Conservation (phyloP, 306 rosid species). For the Cicer chorassanicum region DNA sequence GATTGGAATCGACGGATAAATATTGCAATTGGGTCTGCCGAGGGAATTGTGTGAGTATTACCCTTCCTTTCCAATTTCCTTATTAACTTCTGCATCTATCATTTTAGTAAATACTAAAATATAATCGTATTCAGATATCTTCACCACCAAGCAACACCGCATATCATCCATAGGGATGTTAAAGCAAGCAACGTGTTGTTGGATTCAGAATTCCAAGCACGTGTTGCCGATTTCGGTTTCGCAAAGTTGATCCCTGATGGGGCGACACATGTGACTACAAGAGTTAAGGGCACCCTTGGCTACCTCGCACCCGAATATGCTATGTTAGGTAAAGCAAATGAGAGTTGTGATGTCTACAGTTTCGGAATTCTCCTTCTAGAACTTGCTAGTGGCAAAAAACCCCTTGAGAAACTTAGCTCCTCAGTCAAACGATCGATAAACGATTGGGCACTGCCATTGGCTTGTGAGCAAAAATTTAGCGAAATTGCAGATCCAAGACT, state of each 20-base stretch:
- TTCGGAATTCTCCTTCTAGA: constrained; percentile 92
- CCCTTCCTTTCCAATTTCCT: constrained; percentile 11
- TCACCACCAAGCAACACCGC: constrained; percentile 90
- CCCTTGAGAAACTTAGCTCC: constrained; percentile 66
- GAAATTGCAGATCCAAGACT: constrained; percentile 85
- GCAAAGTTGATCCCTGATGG: constrained; percentile 97
- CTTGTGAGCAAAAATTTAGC: constrained; percentile 62
- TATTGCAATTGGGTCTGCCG: constrained; percentile 91
- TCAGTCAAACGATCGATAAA: constrained; percentile 64
- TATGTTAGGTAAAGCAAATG: constrained; percentile 88
- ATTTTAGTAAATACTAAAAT: constrained; percentile 11
- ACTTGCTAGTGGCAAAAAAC: constrained; percentile 87
- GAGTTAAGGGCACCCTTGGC: constrained; percentile 98
- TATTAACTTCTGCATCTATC: not conserved
- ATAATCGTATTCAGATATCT: constrained; percentile 74
- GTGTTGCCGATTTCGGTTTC: constrained; percentile 94
- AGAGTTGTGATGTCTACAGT: constrained; percentile 93
- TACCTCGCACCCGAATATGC: constrained; percentile 98
- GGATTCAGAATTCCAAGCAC: constrained; percentile 80
- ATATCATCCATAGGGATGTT: constrained; percentile 87
- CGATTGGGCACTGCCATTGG: constrained; percentile 95
- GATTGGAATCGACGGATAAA: constrained; percentile 87
- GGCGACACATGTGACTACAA: constrained; percentile 91
- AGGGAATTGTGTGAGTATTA: constrained; percentile 82
- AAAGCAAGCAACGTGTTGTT: constrained; percentile 90